These are phyloP conservation scores for Kitagawia praeruptora DNA, from an alignment of 129 eudicot genomes.

Conservation along the genomic window DNA sequence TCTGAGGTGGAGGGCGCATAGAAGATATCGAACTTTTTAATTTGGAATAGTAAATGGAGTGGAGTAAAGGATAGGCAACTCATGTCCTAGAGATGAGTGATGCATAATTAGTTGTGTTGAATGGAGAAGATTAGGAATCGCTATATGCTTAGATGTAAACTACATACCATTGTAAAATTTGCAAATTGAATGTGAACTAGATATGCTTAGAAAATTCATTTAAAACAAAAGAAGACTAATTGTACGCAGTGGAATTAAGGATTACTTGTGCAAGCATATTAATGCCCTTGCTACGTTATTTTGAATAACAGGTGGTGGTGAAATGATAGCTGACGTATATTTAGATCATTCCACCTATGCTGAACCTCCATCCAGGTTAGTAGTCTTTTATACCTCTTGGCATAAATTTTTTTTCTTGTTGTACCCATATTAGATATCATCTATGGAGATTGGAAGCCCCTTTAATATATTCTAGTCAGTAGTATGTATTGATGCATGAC, in stretches of 20 bases:
- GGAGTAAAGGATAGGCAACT: not conserved
- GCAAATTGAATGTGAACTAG: not conserved
- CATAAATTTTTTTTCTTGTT: not conserved
- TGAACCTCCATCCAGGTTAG: slow-evolving; percentile 93
- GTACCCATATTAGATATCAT: not conserved
- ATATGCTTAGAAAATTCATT: not conserved
- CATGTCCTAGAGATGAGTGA: not conserved
- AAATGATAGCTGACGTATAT: slow-evolving; percentile 92
- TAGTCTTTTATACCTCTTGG: slow-evolving; percentile 1
- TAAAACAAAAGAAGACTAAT: not conserved
- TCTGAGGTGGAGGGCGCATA: not conserved
- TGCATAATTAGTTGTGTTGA: not conserved
- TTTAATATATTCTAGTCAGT: not conserved
- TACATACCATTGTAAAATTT: not conserved
- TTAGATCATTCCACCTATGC: slow-evolving; percentile 95
- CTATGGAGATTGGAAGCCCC: not conserved
- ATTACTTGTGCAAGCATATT: not conserved
- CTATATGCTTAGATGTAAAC: not conserved
- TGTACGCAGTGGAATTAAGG: not conserved
- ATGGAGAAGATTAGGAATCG: not conserved
- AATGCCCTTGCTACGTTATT: not conserved
- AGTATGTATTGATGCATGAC: not conserved
- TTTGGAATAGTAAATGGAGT: not conserved
- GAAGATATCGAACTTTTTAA: not conserved
- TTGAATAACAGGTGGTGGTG: slow-evolving; percentile 74